A percentile compares a stretch with the other conserved stretches of the same genome.
Evolutionary conservation across 1,139 yeast species (phyloP).

Genomic region (Geotrichum carabidarum): DNA sequence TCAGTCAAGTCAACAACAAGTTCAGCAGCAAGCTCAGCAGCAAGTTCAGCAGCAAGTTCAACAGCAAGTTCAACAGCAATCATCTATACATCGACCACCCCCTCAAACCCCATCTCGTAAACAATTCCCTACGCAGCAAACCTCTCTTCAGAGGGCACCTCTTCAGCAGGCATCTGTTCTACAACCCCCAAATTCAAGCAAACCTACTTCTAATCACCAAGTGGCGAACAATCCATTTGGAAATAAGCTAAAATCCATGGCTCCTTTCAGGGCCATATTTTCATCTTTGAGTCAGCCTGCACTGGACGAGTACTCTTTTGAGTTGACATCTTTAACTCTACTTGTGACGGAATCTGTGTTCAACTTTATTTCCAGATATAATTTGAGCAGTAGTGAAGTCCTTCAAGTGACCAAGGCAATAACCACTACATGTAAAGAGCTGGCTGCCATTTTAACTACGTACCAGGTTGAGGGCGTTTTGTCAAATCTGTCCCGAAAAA

Average conservation of each 20-base stretch:
- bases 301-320: background rate
- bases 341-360: conserved; percentile 5
- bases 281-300: background rate
- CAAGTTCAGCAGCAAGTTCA: no score
- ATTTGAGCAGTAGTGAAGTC: background rate
- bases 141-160: no score
- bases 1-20: no score
- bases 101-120: no score
- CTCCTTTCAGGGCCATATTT: background rate
- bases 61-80: no score
- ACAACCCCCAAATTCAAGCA: background rate
- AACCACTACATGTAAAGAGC: background rate
- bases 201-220: background rate
- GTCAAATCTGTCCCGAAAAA: background rate
- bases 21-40: no score
- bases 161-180: background rate
- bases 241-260: no score
- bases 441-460: background rate
- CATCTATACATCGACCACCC: no score
- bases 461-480: background rate
- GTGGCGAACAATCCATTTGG: no score
- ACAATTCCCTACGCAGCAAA: no score
- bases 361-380: background rate
- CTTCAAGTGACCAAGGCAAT: background rate
- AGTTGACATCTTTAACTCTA: background rate